Conservation (phyloP, 116 monocot genomes). For the Papilionanthe hybrid region DNA sequence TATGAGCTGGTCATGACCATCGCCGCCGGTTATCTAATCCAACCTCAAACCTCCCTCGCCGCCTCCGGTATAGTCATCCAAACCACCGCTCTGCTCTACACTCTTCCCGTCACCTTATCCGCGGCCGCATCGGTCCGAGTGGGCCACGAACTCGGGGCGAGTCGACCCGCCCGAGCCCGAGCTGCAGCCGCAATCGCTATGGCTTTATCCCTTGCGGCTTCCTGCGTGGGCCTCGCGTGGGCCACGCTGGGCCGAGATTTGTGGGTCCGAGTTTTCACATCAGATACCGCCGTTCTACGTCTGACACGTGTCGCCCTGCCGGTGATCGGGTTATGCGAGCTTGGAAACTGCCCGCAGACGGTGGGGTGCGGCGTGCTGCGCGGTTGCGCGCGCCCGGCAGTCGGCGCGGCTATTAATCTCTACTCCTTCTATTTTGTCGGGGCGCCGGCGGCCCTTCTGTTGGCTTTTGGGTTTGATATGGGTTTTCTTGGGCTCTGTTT, state of each 20-base stretch:
- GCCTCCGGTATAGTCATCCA: conserved; percentile 58
- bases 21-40: conserved; percentile 42
- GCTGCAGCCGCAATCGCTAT: conserved; percentile 30
- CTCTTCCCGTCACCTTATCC: conserved; percentile 36
- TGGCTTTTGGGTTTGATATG: conserved; percentile 33
- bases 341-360: conserved; percentile 67
- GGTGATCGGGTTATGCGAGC: conserved; percentile 55
- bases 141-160: conserved; percentile 66
- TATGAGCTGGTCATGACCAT: conserved; percentile 52
- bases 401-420: conserved; percentile 45
- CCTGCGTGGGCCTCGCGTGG: conserved; percentile 32
- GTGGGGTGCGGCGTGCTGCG: conserved; percentile 59
- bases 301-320: conserved; percentile 37
- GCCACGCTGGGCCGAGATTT: conserved; percentile 29
- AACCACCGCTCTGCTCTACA: conserved; percentile 60
- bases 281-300: conserved; percentile 26
- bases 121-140: conserved; percentile 42
- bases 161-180: conserved; percentile 25
- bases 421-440: conserved; percentile 54
- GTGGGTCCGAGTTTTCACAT: conserved; percentile 49
- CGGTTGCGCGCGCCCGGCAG: conserved; percentile 41
- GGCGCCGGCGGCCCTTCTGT: conserved; percentile 33
- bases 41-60: conserved; percentile 32
- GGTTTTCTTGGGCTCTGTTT: conserved; percentile 45
- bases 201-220: conserved; percentile 22